Evolutionary conservation across 2,329 filamentous ascomycete genomes (phyloP).

Genomic region (Ophiostoma pallidulum): DNA sequence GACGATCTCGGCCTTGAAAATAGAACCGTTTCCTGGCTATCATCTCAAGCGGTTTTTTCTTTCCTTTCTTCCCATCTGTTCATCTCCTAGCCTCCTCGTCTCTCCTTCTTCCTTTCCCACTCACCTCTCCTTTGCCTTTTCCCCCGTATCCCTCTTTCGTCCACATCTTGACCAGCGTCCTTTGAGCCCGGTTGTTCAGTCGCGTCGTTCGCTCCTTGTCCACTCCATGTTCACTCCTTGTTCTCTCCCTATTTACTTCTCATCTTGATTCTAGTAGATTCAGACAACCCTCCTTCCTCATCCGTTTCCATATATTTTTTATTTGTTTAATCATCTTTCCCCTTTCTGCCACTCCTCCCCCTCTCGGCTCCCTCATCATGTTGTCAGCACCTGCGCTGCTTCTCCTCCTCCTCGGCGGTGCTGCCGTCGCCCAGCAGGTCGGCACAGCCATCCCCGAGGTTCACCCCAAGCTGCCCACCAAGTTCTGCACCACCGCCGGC

Average conservation of each 20-base stretch:
- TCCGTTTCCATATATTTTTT: background rate
- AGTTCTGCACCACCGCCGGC: constrained; percentile 18
- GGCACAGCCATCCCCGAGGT: constrained; percentile 19
- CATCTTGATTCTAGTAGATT: background rate
- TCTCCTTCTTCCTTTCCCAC: background rate
- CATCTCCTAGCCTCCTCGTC: too few relatives aligned
- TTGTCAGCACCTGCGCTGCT: constrained; percentile 13
- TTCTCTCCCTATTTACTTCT: background rate
- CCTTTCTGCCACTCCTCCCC: too few relatives aligned
- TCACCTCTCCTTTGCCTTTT: background rate
- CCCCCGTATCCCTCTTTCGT: background rate
- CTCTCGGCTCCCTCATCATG: too few relatives aligned
- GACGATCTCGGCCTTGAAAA: background rate
- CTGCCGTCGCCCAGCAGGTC: constrained; percentile 17
- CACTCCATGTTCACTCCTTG: background rate
- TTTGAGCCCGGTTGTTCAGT: constrained; percentile 7
- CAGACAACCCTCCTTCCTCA: background rate
- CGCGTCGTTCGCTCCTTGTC: constrained; percentile 5
- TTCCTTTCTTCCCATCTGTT: background rate
- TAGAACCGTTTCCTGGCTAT: background rate
- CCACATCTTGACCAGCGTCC: constrained; percentile 1
- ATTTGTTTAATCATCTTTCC: too few relatives aligned
- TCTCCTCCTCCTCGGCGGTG: constrained; percentile 7
- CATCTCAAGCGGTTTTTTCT: background rate
- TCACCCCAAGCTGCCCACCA: constrained; percentile 20